Conservation (phyloP, 352 stramenopile species). For the Phytophthora vignae region DNA sequence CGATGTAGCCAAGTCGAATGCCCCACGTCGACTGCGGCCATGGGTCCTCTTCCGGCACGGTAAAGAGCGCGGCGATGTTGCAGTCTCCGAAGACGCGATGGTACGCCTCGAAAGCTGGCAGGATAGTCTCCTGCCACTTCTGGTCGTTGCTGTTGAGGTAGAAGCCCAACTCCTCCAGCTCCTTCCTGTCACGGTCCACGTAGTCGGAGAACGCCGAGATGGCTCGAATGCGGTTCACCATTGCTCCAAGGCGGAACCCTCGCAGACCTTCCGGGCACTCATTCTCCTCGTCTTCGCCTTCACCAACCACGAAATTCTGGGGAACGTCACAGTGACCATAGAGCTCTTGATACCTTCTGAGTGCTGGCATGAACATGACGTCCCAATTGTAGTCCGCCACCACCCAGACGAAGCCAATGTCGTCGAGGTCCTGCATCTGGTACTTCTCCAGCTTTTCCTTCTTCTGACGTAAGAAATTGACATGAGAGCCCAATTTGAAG, state of each 20-base stretch:
- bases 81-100: slow-evolving; percentile 50
- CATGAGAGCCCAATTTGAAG: slow-evolving; percentile 45
- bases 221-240: slow-evolving; percentile 61
- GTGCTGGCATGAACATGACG: slow-evolving; percentile 44
- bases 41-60: slow-evolving; percentile 40
- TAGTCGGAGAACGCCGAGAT: slow-evolving; percentile 38
- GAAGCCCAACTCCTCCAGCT: slow-evolving; percentile 58
- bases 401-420: slow-evolving; percentile 54
- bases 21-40: slow-evolving; percentile 52
- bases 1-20: slow-evolving; percentile 59
- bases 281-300: slow-evolving; percentile 16
- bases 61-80: slow-evolving; percentile 47
- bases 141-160: slow-evolving; percentile 54
- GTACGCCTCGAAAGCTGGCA: slow-evolving; percentile 61
- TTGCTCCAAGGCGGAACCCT: slow-evolving; percentile 51
- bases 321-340: slow-evolving; percentile 52
- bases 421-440: slow-evolving; percentile 45
- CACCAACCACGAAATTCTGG: slow-evolving; percentile 48
- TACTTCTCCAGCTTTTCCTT: slow-evolving; percentile 28
- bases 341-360: slow-evolving; percentile 45
- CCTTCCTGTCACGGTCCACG: slow-evolving; percentile 40
- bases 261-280: slow-evolving; percentile 38
- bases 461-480: slow-evolving; percentile 45
- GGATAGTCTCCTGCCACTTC: slow-evolving; percentile 60
- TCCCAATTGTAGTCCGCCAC: slow-evolving; percentile 47